A percentile compares a stretch with the other conserved stretches of the same genome.
Evolutionary conservation across 306 rosid genomes (phyloP).

Genomic region (Rosa persica): DNA sequence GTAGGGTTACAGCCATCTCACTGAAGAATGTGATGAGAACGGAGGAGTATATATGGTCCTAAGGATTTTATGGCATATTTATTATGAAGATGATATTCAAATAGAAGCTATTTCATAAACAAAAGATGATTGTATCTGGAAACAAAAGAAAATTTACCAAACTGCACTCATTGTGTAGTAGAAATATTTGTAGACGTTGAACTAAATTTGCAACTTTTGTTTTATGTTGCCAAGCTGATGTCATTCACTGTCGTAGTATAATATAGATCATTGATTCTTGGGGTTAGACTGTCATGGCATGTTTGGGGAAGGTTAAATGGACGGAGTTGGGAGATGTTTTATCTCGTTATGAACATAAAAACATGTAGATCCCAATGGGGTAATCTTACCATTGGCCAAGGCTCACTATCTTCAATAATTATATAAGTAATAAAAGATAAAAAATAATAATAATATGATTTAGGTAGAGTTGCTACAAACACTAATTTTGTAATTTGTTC

Average conservation of each 20-base stretch:
- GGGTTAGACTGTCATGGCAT: background rate
- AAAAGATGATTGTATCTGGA: background rate
- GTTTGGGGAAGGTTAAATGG: background rate
- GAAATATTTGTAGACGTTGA: background rate
- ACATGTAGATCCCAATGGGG: background rate
- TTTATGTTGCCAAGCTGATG: background rate
- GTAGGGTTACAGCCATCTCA: constrained; percentile 2
- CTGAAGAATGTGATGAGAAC: background rate
- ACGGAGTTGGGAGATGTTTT: background rate
- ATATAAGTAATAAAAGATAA: background rate
- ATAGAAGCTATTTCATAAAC: constrained; percentile 9
- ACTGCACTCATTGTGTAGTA: background rate
- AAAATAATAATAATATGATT: constrained; percentile 19
- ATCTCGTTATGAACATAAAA: background rate
- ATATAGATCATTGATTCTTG: background rate
- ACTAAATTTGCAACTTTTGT: background rate
- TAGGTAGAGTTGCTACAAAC: constrained; percentile 18
- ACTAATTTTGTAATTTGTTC: constrained; percentile 10
- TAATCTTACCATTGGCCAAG: background rate
- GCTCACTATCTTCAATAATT: background rate
- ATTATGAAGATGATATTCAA: background rate
- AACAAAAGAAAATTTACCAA: background rate
- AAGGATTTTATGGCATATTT: background rate
- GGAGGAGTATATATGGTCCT: background rate
- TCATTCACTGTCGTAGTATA: background rate